These are phyloP conservation scores for Didymella keratinophila DNA, from an alignment of 2,329 filamentous ascomycete species.

Conservation along the genomic window DNA sequence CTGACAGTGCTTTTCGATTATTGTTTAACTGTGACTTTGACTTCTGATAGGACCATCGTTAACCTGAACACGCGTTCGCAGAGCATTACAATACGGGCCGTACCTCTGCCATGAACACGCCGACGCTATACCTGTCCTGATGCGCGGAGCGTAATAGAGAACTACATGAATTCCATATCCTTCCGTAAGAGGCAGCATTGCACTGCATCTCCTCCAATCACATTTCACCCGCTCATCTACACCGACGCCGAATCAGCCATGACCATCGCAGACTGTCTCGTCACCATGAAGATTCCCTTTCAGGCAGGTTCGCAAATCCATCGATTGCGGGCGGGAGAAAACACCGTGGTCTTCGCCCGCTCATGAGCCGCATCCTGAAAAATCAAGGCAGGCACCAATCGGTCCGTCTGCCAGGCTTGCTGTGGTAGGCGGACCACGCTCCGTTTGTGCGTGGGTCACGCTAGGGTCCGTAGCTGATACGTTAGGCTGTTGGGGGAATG, in stretches of 20 bases:
- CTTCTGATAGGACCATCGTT: no score
- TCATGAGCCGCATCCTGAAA: no score
- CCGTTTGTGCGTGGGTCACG: not conserved
- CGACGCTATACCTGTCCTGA: no score
- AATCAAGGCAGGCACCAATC: no score
- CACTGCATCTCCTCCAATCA: not conserved
- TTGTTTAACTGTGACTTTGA: no score
- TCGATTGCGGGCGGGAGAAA: not conserved
- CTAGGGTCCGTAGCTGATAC: not conserved
- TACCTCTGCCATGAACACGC: no score
- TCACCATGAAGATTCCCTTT: not conserved
- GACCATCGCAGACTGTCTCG: not conserved
- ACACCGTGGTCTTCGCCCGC: not conserved
- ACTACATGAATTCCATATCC: no score
- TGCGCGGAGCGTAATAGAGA: no score
- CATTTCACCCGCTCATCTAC: not conserved
- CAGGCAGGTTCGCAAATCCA: not conserved
- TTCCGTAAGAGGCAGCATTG: not conserved
- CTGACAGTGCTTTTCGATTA: no score
- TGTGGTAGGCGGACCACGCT: not conserved
- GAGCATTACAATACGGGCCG: no score
- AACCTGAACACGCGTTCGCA: no score
- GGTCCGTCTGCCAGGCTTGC: not conserved
- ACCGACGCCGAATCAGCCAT: not conserved
- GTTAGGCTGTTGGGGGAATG: not conserved